Conservation (phyloP, 768 basidiomycete species). For the Cubamyces sp. region DNA sequence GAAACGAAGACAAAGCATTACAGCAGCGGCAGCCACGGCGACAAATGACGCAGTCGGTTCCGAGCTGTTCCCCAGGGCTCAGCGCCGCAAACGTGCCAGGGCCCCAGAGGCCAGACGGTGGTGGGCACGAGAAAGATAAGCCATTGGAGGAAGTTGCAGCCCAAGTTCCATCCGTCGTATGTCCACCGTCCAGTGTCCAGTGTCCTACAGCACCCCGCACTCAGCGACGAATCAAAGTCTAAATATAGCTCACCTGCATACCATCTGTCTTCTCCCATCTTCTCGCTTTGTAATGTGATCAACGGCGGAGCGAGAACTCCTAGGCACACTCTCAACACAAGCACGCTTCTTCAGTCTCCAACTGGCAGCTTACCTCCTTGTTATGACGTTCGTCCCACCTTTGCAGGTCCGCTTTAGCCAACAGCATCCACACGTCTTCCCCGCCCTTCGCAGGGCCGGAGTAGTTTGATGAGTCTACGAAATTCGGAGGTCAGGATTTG, state of each 20-base stretch:
- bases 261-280: background rate
- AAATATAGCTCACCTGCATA: constrained; percentile 7
- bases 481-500: no score
- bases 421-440: no score
- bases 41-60: constrained; percentile 17
- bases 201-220: background rate
- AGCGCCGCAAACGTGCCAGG: background rate
- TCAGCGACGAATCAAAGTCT: background rate
- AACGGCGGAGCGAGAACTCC: background rate
- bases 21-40: background rate
- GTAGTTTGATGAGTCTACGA: no score
- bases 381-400: background rate
- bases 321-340: background rate
- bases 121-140: constrained; percentile 8
- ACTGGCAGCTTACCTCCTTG: constrained; percentile 3
- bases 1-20: background rate
- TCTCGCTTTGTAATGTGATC: constrained; percentile 7
- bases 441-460: no score
- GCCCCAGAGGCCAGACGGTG: background rate
- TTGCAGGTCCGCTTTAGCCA: no score
- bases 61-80: background rate
- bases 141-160: constrained; percentile 12
- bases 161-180: constrained; percentile 7
- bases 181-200: background rate
- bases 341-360: background rate